Evolutionary conservation across 371 early-diverging fungal species (phyloP).

Genomic region (Umbelopsis sp.): DNA sequence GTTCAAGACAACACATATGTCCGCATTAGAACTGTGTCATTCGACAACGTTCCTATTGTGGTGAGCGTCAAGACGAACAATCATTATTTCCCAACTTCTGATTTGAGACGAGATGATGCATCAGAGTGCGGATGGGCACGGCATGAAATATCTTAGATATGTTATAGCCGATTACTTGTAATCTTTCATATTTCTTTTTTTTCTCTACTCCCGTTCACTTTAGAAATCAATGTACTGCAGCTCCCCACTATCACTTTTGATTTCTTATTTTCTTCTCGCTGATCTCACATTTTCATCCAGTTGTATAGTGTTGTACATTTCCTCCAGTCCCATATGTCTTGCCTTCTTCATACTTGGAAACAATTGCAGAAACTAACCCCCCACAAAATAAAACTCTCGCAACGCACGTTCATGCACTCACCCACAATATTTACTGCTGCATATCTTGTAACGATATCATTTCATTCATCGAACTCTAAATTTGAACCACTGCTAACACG

Average conservation of each 20-base stretch:
- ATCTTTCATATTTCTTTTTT: background rate
- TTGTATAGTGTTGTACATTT: constrained; percentile 9
- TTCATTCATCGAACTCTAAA: no score
- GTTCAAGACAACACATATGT: constrained; percentile 75
- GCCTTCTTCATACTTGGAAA: background rate
- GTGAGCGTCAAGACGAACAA: constrained; percentile 78
- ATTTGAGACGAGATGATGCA: constrained; percentile 56
- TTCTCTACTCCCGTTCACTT: background rate
- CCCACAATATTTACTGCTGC: no score
- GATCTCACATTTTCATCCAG: background rate
- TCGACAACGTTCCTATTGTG: constrained; percentile 81
- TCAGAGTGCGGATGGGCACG: constrained; percentile 63
- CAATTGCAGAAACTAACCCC: background rate
- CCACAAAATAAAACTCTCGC: background rate
- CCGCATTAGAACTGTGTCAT: constrained; percentile 81
- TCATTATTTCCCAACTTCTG: constrained; percentile 76
- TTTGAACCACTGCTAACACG: no score
- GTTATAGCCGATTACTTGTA: background rate
- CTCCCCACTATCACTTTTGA: background rate
- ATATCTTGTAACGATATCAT: no score
- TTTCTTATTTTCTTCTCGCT: background rate
- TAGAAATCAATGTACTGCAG: background rate
- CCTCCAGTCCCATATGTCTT: background rate
- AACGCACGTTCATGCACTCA: no score
- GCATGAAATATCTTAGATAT: constrained; percentile 23